A percentile compares a stretch with the other conserved stretches of the same genome.
These are phyloP conservation scores for Ricinus communis DNA, from an alignment of 345 rosid genomes.

Conservation along the genomic window DNA sequence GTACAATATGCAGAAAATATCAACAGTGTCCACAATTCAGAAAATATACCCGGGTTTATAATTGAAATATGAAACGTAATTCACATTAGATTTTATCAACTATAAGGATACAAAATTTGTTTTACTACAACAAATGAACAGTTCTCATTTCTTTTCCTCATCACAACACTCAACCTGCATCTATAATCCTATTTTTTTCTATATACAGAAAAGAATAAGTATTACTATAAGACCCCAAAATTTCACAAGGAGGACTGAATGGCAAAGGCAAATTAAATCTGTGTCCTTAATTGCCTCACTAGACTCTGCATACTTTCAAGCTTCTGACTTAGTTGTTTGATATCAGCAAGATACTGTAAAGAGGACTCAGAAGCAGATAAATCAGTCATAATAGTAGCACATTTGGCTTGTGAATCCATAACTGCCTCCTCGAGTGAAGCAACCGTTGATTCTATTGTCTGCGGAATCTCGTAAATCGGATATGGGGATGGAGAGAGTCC, in stretches of 20 bases:
- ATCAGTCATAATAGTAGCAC: constrained; percentile 48
- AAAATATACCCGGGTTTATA: too few relatives aligned
- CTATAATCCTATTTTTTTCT: constrained; percentile 21
- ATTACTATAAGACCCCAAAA: constrained; percentile 30
- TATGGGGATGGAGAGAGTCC: constrained; percentile 36
- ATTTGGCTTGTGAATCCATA: constrained; percentile 59
- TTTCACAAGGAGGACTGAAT: constrained; percentile 13
- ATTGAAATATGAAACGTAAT: background rate
- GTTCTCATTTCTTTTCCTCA: constrained; percentile 12
- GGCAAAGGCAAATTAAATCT: constrained; percentile 37
- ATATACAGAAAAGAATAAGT: constrained; percentile 43
- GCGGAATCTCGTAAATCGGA: constrained; percentile 26
- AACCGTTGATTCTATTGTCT: constrained; percentile 50
- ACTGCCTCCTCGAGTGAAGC: constrained; percentile 73
- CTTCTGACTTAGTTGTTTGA: constrained; percentile 60
- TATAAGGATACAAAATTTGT: constrained; percentile 28
- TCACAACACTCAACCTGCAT: constrained; percentile 18
- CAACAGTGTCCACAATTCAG: too few relatives aligned
- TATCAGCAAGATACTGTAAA: constrained; percentile 27
- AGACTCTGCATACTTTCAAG: constrained; percentile 65
- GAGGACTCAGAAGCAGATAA: constrained; percentile 44
- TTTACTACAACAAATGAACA: constrained; percentile 1
- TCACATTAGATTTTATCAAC: background rate
- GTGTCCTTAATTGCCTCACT: constrained; percentile 56
- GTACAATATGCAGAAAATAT: too few relatives aligned